Percentiles rank a stretch among this genome's conserved stretches.
These are phyloP conservation scores for Metschnikowia corniflorae DNA, from an alignment of 805 yeast genomes.

Conservation along the genomic window DNA sequence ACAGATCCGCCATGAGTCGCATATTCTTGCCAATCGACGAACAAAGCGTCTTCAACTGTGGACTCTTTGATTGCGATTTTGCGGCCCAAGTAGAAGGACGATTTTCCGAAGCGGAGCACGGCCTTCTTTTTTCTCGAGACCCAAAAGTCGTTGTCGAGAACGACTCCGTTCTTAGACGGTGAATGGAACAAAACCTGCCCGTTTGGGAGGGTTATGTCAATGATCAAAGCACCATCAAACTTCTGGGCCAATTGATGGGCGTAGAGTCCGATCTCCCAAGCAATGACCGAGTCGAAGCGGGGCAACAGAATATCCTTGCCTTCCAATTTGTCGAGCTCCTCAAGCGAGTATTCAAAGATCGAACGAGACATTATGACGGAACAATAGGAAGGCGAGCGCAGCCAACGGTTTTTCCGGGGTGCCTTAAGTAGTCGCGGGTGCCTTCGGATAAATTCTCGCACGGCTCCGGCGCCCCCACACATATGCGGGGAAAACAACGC, in stretches of 20 bases:
- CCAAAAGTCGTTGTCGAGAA: constrained; percentile 54
- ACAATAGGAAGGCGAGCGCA: not conserved
- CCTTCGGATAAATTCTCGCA: no score
- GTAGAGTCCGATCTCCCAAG: constrained; percentile 44
- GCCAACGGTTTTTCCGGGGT: no score
- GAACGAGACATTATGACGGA: constrained; percentile 13
- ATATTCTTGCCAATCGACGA: constrained; percentile 40
- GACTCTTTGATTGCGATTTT: constrained; percentile 30
- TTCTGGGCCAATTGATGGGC: constrained; percentile 35
- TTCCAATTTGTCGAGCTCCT: constrained; percentile 12
- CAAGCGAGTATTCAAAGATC: constrained; percentile 4
- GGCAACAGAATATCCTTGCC: constrained; percentile 20
- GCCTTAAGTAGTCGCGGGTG: no score
- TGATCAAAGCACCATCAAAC: constrained; percentile 36
- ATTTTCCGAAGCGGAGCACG: constrained; percentile 44
- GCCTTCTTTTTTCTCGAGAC: constrained; percentile 47
- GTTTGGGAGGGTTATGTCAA: constrained; percentile 44
- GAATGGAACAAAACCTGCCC: constrained; percentile 49
- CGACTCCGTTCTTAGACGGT: constrained; percentile 33
- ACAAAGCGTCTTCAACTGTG: constrained; percentile 36
- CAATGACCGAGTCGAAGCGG: constrained; percentile 32
- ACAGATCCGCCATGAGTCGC: constrained; percentile 58
- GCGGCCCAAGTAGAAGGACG: constrained; percentile 47
- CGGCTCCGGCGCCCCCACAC: no score
- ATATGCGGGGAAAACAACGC: no score